Evolutionary conservation across 179 eudicot species (phyloP), one percentile per base, ranked within the genome.

Genomic region (Corrigiola litoralis): DNA sequence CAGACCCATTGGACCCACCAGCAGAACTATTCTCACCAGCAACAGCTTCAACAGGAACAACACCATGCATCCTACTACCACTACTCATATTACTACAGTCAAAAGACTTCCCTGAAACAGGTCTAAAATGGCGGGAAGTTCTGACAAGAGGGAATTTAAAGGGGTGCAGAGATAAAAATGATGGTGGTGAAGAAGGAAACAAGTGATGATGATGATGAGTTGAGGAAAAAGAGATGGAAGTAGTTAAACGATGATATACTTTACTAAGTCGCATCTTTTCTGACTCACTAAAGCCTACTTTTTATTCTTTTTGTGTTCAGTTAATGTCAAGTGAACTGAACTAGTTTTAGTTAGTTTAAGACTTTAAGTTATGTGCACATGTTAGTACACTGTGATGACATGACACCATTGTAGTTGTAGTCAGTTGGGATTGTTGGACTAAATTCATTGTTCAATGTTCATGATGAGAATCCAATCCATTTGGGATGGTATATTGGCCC

Each of bases 241-340:
- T 69, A 29, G 84, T 76, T 74, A 80, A 70, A 18, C 84, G 81
- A 70, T 76, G 85, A 53, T 61, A 74, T 65, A 74, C 81, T 72
- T 79, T 79, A 70, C 75, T 73, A 71, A 76, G 75, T 63, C 81
- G 74, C 85, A 84, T 84, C 55, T 74, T 71, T 57, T 44, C 40
- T n/a, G n/a, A n/a, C n/a, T n/a, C n/a, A n/a, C 5, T 29, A 6
- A 1, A 27, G 20, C 29, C 14, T 51, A 12, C 13, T 34, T 34
- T 51, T 51, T 51, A 51, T 20, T 50, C 25, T 25, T 36, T 36
- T 36, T n/a, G n/a, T n/a, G n/a, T n/a, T n/a, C n/a, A n/a, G n/a
- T n/a, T n/a, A n/a, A n/a, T n/a, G n/a, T n/a, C n/a, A n/a, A n/a
- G n/a, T n/a, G n/a, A n/a, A n/a, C n/a, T n/a, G n/a, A n/a, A n/a